Evolutionary conservation across 1,284 basidiomycete species (phyloP), one percentile per base, ranked within the genome.

Genomic region (Vanrija sp.): DNA sequence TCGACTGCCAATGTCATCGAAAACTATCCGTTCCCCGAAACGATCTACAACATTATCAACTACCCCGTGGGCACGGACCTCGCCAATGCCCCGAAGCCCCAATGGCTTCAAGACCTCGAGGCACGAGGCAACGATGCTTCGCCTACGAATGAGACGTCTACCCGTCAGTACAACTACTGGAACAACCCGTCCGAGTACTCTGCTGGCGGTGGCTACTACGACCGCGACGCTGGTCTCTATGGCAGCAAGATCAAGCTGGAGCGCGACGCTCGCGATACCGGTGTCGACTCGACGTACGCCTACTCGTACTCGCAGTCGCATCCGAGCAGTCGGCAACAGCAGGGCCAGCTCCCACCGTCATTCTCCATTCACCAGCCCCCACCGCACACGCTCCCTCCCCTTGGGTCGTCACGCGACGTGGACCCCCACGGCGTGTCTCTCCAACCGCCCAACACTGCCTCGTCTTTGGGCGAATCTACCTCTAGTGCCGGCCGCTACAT

Each of bases 1-100:
- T 56, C 57, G 23, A 59, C 57, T 0, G 57, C 57, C 18, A 59
- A 59, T 36, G 57, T 59, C 31, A 61, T 61, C 20, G 59, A 61
- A 18, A 57, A 54, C 41, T 57, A 61, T 41, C 14, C 41, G 24
- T 57, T 61, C 43, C 59, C 59, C 0, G 56, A 57, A 22, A 36
- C 53, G 20, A 57, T 61, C 39, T 61, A 57, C 51, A 46, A 48
- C 10, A 49, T 61, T 27, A 57, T 61, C 38, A 44, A 43, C 20
- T 50, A 50, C 22, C 50, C 45, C 4, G 18, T 54, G 19, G 53
- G 53, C 12, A 52, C 45, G 8, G 59, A 61, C 43, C 50, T 61
- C 1, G 55, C 59, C 35, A 61, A 61, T 35, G 47, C 47, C 0
- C 47, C 49, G 10, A 61, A 61, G 49, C 59, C 59, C 6, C 31